Conservation (phyloP, 2,329 filamentous ascomycete species). For the Penicillium sp. region DNA sequence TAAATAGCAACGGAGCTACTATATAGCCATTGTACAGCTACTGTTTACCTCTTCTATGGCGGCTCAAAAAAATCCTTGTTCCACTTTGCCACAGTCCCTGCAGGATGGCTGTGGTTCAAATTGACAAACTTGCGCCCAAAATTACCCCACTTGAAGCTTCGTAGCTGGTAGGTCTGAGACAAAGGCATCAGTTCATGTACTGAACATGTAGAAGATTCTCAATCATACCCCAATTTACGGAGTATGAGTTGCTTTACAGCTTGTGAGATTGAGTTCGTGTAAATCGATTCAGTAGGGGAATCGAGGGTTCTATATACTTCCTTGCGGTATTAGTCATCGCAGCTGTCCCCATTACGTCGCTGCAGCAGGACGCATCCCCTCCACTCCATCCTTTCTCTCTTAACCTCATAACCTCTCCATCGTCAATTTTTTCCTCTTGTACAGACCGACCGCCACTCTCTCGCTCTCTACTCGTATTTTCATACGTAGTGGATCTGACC, state of each 20-base stretch:
- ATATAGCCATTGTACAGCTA: no score
- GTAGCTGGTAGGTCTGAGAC: no score
- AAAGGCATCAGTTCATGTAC: no score
- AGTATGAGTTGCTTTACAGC: no score
- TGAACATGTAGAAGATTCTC: no score
- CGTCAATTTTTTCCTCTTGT: conserved; percentile 11
- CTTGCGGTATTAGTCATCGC: conserved; percentile 20
- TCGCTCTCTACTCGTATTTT: neutral
- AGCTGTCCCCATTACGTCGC: conserved; percentile 33
- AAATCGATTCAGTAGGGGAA: neutral
- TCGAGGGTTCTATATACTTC: neutral
- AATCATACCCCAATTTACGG: no score
- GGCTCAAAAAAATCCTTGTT: no score
- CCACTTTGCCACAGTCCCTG: no score
- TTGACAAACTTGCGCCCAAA: neutral
- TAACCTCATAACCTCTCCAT: neutral
- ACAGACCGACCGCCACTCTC: conserved; percentile 2
- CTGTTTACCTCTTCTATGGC: no score
- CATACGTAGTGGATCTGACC: neutral
- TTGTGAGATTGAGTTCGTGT: no score
- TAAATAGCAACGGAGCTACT: no score
- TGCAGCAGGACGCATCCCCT: conserved; percentile 18
- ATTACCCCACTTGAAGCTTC: neutral
- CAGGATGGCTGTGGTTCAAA: neutral
- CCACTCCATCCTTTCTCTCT: conserved; percentile 15